Conservation (phyloP, 106 monocot species). For the Allium sativum region DNA sequence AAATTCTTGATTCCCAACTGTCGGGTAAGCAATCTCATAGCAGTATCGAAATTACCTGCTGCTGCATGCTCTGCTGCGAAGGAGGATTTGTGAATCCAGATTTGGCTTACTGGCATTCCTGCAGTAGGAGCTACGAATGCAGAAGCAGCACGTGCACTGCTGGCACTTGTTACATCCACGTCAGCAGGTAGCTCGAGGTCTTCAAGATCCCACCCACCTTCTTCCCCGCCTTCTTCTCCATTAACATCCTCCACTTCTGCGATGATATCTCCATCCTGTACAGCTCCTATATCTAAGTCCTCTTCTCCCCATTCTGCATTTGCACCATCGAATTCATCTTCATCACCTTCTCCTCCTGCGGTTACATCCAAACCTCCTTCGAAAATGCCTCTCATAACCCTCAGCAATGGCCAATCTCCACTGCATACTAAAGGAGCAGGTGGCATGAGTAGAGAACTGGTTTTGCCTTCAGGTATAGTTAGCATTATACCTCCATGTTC, state of each 20-base stretch:
- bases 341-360: slow-evolving; percentile 19
- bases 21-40: slow-evolving; percentile 41
- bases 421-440: slow-evolving; percentile 27
- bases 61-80: slow-evolving; percentile 56
- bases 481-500: slow-evolving; percentile 29
- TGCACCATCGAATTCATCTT: slow-evolving; percentile 30
- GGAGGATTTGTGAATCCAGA: slow-evolving; percentile 59
- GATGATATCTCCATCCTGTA: slow-evolving; percentile 18
- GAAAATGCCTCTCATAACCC: slow-evolving; percentile 56
- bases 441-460: slow-evolving; percentile 38
- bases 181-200: slow-evolving; percentile 46
- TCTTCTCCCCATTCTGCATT: slow-evolving; percentile 33
- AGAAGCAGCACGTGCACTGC: slow-evolving; percentile 14
- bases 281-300: slow-evolving; percentile 28
- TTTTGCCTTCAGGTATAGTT: slow-evolving; percentile 27
- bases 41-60: slow-evolving; percentile 52
- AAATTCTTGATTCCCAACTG: slow-evolving; percentile 56
- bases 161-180: slow-evolving; percentile 22
- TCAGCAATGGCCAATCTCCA: slow-evolving; percentile 53
- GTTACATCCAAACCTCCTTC: slow-evolving; percentile 32
- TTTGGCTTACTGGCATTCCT: slow-evolving; percentile 55
- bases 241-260: slow-evolving; percentile 23
- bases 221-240: slow-evolving; percentile 19
- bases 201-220: slow-evolving; percentile 70
- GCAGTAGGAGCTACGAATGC: slow-evolving; percentile 37